Base-by-base conservation (phyloP, 306 rosid species). In the Pterocarpus santalinus region DNA sequence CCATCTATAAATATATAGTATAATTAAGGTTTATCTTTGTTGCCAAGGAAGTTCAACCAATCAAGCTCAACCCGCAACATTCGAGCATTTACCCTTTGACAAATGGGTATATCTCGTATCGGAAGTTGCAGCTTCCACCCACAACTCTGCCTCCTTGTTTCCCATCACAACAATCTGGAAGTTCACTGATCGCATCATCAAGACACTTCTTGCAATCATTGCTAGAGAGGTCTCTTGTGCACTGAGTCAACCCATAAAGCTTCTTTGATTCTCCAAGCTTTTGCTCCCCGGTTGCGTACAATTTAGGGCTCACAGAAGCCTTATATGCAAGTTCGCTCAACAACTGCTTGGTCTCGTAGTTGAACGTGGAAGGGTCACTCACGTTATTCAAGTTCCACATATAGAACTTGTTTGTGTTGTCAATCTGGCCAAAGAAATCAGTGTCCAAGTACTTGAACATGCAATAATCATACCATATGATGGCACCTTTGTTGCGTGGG, bases 121-220 rank as follows among this genome's bases (percentile, higher is more conserved):
- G 43, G 13, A 85, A 35, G 73, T 70, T 80, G 70, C 91, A 85
- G 13, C 89, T 85, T 64, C 81, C 87, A 5, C 74, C 85, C 35
- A 79, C 78, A 68, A 85, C 87, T 46, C 87, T 82, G 1, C 85
- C 91, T 8, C 89, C 91, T 80, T 72, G 41, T 72, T 80, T 77
- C 52, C 84, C 85, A 51, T 72, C 73, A 56, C 91, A 88, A 63
- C 89, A 85, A 66, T 13, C 55, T 17, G 83, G 85, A 76, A 85
- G 75, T 11, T 75, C 61, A 2, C 35, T 39, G 28, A 85, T 87
- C 8, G 83, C 84, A 44, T 67, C 82, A 72, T 72, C 79, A 65
- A 88, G 86, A 72, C 89, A 88, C 55, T 76, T 80, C 78, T 67
- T 61, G 38, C 91, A 88, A 39, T 88, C 86, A 57, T 0, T 13